Evolutionary conservation across 192 early-diverging fungal species (phyloP).

Genomic region (Podochytrium sp.): DNA sequence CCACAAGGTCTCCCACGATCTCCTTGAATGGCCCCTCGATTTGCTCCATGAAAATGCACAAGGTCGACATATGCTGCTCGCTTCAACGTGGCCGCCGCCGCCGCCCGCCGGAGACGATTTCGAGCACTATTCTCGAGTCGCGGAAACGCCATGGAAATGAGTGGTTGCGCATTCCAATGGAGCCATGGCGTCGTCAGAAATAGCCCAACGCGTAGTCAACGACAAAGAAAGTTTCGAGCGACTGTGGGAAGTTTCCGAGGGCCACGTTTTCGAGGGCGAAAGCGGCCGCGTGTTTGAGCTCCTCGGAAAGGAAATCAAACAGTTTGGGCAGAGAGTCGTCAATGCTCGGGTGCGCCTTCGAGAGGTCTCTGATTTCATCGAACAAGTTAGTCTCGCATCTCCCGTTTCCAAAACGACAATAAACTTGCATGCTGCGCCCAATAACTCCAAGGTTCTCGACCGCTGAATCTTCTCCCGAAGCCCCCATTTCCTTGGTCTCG

Average conservation of each 20-base stretch:
- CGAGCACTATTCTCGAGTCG: too few relatives aligned
- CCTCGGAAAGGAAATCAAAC: constrained; percentile 74
- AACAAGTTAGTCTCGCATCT: constrained; percentile 3
- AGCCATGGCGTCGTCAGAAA: too few relatives aligned
- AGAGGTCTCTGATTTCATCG: constrained; percentile 64
- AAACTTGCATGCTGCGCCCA: constrained; percentile 68
- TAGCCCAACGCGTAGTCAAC: too few relatives aligned
- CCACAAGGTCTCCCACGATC: too few relatives aligned
- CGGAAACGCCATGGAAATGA: too few relatives aligned
- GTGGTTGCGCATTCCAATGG: too few relatives aligned
- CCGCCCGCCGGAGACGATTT: too few relatives aligned
- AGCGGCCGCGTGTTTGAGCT: constrained; percentile 84
- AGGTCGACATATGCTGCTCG: too few relatives aligned
- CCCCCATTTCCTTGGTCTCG: constrained; percentile 42
- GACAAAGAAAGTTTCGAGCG: too few relatives aligned
- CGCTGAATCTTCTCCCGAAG: constrained; percentile 39
- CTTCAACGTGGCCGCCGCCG: too few relatives aligned
- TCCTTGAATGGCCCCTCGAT: too few relatives aligned
- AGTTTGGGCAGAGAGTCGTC: constrained; percentile 65
- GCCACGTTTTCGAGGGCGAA: constrained; percentile 83
- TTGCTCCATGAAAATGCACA: too few relatives aligned
- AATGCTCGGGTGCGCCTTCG: constrained; percentile 54
- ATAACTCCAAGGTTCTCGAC: constrained; percentile 73
- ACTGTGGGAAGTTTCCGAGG: constrained; percentile 74
- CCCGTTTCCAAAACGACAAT: not conserved